These are phyloP conservation scores for Penicillium sp. DNA, from an alignment of 2,329 filamentous ascomycete species.

Conservation along the genomic window DNA sequence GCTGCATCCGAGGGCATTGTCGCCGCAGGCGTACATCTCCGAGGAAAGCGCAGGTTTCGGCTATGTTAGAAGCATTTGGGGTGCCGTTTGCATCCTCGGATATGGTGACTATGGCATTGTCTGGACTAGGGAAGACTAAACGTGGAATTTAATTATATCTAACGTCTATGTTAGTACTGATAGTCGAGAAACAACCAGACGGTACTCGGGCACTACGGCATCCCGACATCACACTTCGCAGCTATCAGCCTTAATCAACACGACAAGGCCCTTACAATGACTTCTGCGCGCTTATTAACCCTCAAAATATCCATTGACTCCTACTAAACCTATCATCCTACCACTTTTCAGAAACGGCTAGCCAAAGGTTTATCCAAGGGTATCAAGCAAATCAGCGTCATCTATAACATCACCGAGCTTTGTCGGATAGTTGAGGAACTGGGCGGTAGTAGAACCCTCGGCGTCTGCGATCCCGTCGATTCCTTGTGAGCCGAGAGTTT, in stretches of 20 bases:
- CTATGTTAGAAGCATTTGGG: constrained; percentile 27
- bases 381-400: constrained; percentile 5
- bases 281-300: not conserved
- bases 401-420: constrained; percentile 6
- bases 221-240: constrained; percentile 17
- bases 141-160: constrained; percentile 1
- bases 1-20: not conserved
- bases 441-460: not conserved
- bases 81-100: constrained; percentile 20
- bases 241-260: constrained; percentile 1
- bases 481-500: constrained; percentile 23
- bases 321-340: constrained; percentile 5
- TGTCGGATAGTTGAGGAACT: constrained; percentile 11
- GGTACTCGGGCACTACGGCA: constrained; percentile 12
- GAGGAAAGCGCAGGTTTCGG: constrained; percentile 26
- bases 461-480: constrained; percentile 23
- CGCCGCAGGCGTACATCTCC: constrained; percentile 21
- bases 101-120: constrained; percentile 22
- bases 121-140: constrained; percentile 24
- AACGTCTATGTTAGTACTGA: not conserved
- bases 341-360: constrained; percentile 21
- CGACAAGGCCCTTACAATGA: not conserved
- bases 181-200: constrained; percentile 4
- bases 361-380: constrained; percentile 21
- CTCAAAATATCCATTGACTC: not conserved